Evolutionary conservation across 371 early-diverging fungal species (phyloP).

Genomic region (Mortierella sp.): DNA sequence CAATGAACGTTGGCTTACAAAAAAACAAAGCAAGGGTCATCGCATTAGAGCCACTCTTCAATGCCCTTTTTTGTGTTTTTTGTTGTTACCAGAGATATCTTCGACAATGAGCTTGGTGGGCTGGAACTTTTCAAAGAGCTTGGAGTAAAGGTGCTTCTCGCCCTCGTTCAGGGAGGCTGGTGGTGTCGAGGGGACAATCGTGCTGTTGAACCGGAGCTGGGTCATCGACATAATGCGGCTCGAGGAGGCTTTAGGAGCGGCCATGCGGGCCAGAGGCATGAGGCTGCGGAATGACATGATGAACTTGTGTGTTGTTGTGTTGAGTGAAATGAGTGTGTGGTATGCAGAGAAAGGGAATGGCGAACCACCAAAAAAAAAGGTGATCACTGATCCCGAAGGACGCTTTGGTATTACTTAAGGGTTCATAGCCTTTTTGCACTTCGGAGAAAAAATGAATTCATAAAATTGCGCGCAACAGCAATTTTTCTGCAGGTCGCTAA

Average conservation of each 20-base stretch:
- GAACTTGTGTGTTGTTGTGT: not conserved
- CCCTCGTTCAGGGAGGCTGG: slow-evolving; percentile 67
- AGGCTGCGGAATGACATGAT: slow-evolving; percentile 36
- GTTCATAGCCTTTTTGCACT: not conserved
- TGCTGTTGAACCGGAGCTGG: slow-evolving; percentile 26
- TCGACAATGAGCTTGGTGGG: slow-evolving; percentile 84
- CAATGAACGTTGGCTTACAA: not conserved
- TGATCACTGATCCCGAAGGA: not conserved
- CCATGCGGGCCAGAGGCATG: slow-evolving; percentile 29
- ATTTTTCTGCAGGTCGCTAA: not conserved
- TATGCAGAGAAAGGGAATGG: not conserved
- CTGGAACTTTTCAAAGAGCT: slow-evolving; percentile 74
- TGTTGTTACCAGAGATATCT: slow-evolving; percentile 81
- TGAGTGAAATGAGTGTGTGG: not conserved
- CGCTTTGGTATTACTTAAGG: not conserved
- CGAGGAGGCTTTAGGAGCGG: not conserved
- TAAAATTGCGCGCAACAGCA: not conserved
- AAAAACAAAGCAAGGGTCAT: not conserved
- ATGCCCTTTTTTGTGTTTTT: not conserved
- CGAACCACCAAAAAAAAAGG: not conserved
- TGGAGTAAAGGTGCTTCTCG: slow-evolving; percentile 80
- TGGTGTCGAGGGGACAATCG: slow-evolving; percentile 37
- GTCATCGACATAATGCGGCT: slow-evolving; percentile 30
- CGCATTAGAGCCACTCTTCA: not conserved
- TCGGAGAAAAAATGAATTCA: not conserved